These are phyloP conservation scores for Paramecium octaurelia DNA, from an alignment of 73 alveolate species.

Conservation along the genomic window DNA sequence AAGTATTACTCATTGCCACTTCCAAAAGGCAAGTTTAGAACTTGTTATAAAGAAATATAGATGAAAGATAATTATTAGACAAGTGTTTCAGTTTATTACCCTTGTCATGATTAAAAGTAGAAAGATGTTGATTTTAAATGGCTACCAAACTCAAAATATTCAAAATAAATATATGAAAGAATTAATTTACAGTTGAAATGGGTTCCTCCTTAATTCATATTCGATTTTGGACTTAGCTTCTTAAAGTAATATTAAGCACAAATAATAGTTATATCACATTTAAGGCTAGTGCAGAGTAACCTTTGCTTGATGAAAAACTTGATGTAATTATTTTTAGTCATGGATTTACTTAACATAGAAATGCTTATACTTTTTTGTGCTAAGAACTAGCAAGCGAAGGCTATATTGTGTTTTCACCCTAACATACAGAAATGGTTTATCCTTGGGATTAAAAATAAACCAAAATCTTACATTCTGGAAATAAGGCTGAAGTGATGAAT, in stretches of 20 bases:
- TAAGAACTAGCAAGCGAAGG: conserved; percentile 27
- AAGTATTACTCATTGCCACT: background rate
- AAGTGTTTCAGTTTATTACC: background rate
- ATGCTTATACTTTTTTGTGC: background rate
- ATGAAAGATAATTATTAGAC: background rate
- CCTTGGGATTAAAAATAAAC: conserved; percentile 15
- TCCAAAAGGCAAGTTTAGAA: background rate
- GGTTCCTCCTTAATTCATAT: background rate
- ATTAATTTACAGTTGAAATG: background rate
- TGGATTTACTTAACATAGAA: conserved; percentile 21
- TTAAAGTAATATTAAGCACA: background rate
- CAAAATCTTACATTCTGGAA: background rate
- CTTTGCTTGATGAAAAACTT: background rate
- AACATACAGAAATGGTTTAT: conserved; percentile 32
- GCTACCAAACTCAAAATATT: background rate
- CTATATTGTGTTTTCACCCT: background rate
- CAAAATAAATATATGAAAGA: background rate
- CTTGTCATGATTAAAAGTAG: background rate
- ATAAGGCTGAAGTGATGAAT: background rate
- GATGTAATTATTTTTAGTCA: background rate
- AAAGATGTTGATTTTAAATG: background rate
- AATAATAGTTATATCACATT: background rate
- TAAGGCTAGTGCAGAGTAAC: background rate
- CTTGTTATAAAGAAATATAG: background rate
- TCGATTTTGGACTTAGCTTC: background rate